Evolutionary conservation across 2,329 filamentous ascomycete genomes (phyloP).

Genomic region (Mycosphaerelloides madeirae): DNA sequence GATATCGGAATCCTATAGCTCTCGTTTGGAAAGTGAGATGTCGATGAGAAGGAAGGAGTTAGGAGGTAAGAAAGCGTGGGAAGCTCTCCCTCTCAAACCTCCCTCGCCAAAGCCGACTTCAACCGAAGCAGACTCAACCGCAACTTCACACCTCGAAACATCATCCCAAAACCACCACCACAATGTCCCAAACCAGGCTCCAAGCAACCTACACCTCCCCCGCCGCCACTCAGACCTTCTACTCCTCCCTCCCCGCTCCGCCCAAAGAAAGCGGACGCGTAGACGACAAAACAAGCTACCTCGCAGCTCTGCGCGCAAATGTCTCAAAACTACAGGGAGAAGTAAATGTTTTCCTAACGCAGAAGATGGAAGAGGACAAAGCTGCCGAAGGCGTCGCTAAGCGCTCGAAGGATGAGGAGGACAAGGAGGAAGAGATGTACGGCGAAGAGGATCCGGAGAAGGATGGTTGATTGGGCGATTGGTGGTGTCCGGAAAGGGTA

Average conservation of each 20-base stretch:
- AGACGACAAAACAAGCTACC: constrained; percentile 55
- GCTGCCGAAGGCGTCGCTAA: constrained; percentile 35
- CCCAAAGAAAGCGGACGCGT: constrained; percentile 14
- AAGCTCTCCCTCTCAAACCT: too few species aligned
- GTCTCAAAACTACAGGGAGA: constrained; percentile 57
- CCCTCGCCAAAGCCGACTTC: too few species aligned
- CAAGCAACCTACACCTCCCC: constrained; percentile 27
- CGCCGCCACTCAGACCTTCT: constrained; percentile 21
- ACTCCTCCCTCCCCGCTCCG: constrained; percentile 16
- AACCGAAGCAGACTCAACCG: too few species aligned
- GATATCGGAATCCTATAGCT: too few species aligned
- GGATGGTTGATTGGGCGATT: constrained; percentile 26
- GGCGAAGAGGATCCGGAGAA: constrained; percentile 74
- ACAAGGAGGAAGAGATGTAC: constrained; percentile 65
- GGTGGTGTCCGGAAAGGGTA: too few species aligned
- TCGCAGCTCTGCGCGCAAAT: constrained; percentile 55
- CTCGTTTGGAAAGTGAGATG: too few species aligned
- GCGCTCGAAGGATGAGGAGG: constrained; percentile 11
- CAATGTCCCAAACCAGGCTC: too few species aligned
- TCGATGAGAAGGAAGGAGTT: too few species aligned
- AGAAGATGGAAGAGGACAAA: constrained; percentile 71
- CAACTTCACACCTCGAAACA: too few species aligned
- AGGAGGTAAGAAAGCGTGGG: too few species aligned
- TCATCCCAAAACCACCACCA: too few species aligned
- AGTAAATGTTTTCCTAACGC: constrained; percentile 67